phyloP scores from a whole-genome alignment of 2,329 filamentous ascomycete species.

The Orbilia blumenaviensis region DNA sequence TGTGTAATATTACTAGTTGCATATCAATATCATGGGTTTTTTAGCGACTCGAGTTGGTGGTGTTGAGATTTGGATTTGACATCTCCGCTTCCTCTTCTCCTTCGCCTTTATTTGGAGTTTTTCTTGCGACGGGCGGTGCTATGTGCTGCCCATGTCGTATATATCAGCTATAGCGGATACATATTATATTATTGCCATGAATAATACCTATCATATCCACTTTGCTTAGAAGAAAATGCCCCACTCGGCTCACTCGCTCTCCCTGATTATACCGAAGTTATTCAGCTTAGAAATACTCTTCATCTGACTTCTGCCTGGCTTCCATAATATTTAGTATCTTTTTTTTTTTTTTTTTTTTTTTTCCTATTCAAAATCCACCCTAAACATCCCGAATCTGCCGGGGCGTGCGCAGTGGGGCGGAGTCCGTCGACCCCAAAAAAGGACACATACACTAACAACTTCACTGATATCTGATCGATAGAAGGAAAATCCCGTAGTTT shows the following conservation, averaged over 20 bases:
- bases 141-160: not conserved
- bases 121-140: too few species aligned
- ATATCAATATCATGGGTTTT: not conserved
- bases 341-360: not conserved
- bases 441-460: too few species aligned
- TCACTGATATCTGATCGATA: too few species aligned
- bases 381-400: conserved; percentile 38
- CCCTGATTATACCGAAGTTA: too few species aligned
- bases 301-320: not conserved
- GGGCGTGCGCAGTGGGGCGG: too few species aligned
- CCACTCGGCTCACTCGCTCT: not conserved
- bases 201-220: not conserved
- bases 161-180: not conserved
- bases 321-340: not conserved
- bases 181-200: not conserved
- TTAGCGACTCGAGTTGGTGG: not conserved
- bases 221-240: not conserved
- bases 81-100: not conserved
- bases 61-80: not conserved
- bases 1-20: not conserved
- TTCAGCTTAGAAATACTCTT: conserved; percentile 11
- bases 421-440: too few species aligned
- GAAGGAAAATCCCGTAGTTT: not conserved
- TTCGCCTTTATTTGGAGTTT: too few species aligned
- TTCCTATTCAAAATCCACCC: too few species aligned